phyloP scores from a whole-genome alignment of 1,284 basidiomycete species.

The Puccinia horiana region DNA sequence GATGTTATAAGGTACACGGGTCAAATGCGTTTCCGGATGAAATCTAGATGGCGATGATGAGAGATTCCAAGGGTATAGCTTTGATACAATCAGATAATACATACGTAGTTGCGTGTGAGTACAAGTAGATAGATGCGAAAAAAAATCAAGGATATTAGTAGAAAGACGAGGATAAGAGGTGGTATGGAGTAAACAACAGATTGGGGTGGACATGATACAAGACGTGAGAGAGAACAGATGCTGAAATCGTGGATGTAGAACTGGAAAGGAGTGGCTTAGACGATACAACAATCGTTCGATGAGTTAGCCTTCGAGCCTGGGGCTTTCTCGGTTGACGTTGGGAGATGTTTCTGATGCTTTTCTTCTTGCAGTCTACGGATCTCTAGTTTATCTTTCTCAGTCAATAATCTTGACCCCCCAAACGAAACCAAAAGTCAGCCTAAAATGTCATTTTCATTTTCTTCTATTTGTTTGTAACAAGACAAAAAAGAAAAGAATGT shows the following conservation, averaged over 20 bases:
- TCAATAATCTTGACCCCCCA: not conserved
- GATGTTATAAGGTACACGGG: no score
- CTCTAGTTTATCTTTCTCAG: constrained; percentile 7
- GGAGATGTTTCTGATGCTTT: not conserved
- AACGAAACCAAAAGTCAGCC: not conserved
- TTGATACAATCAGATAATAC: no score
- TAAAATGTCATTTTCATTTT: not conserved
- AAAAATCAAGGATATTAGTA: no score
- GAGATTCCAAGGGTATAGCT: no score
- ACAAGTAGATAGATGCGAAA: no score
- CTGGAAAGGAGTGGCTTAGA: not conserved
- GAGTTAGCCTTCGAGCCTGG: not conserved
- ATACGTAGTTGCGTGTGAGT: no score
- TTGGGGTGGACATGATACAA: not conserved
- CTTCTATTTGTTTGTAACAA: no score
- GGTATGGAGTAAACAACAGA: no score
- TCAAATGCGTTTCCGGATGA: no score
- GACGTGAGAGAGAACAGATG: not conserved
- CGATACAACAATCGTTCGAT: constrained; percentile 8
- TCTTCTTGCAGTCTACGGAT: not conserved
- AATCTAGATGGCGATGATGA: no score
- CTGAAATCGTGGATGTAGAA: not conserved
- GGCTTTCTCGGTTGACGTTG: not conserved
- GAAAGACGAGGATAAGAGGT: not conserved
- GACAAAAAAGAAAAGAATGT: not conserved